Percentiles rank a stretch among this genome's conserved stretches.
These are phyloP conservation scores for Starmerella bombi DNA, from an alignment of 805 yeast genomes.

Conservation along the genomic window DNA sequence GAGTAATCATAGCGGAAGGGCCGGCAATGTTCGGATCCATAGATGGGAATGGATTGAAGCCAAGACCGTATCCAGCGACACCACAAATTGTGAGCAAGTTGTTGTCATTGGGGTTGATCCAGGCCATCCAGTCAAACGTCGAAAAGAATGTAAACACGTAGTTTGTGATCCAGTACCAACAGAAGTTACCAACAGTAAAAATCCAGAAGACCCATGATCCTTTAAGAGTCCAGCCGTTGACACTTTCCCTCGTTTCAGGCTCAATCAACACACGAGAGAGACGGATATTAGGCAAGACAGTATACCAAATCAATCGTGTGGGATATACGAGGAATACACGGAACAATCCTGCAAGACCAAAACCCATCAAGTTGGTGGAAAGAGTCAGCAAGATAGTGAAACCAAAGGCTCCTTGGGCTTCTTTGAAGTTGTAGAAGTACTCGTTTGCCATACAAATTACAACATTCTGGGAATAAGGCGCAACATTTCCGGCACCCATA, in stretches of 20 bases:
- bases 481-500: conserved; percentile 21
- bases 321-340: conserved; percentile 48
- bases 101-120: conserved; percentile 43
- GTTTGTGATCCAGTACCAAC: conserved; percentile 33
- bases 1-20: conserved; percentile 32
- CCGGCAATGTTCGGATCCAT: conserved; percentile 36
- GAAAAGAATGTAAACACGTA: conserved; percentile 49
- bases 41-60: conserved; percentile 41
- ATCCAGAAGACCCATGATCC: conserved; percentile 38
- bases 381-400: conserved; percentile 42
- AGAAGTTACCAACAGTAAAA: conserved; percentile 34
- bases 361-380: conserved; percentile 50
- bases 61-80: conserved; percentile 32
- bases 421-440: conserved; percentile 4
- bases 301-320: conserved; percentile 41
- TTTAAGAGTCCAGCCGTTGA: conserved; percentile 48
- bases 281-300: conserved; percentile 36
- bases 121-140: conserved; percentile 49
- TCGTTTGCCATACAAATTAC: conserved; percentile 9
- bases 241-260: conserved; percentile 16
- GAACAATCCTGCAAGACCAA: conserved; percentile 54
- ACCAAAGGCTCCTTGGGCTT: conserved; percentile 23
- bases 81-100: conserved; percentile 42
- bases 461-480: conserved; percentile 11
- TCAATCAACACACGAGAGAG: conserved; percentile 36